These are phyloP conservation scores for Leucosporidium yakuticum DNA, from an alignment of 768 basidiomycete genomes.

Conservation along the genomic window DNA sequence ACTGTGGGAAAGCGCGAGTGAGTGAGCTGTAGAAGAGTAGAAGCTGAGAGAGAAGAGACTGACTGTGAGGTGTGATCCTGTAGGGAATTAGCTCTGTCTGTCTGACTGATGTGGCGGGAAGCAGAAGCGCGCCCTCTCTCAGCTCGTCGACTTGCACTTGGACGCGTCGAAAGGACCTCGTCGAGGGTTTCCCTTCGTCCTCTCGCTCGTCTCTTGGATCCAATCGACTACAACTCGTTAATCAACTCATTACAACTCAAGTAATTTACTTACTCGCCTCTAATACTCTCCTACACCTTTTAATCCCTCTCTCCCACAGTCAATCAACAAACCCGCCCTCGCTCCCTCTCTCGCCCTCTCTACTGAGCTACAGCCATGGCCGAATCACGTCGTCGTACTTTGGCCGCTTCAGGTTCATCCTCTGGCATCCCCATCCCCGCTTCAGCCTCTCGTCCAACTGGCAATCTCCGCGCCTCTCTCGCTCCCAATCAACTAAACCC, in stretches of 20 bases:
- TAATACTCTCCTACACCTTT: background rate
- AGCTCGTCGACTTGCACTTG: background rate
- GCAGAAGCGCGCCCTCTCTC: background rate
- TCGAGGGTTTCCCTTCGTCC: background rate
- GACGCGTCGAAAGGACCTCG: background rate
- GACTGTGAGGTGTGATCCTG: background rate
- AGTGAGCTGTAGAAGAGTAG: background rate
- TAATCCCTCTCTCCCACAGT: background rate
- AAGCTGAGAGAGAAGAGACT: background rate
- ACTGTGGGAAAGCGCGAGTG: background rate
- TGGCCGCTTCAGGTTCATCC: background rate
- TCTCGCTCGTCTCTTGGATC: background rate
- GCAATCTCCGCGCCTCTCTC: conserved; percentile 26
- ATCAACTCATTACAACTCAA: background rate
- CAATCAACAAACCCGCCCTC: conserved; percentile 7
- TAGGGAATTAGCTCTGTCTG: background rate
- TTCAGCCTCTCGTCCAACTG: conserved; percentile 25
- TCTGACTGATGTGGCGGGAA: too few relatives aligned
- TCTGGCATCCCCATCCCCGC: conserved; percentile 23
- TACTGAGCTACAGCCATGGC: conserved; percentile 13
- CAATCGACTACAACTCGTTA: background rate
- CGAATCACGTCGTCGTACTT: conserved; percentile 21
- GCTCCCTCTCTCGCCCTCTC: background rate
- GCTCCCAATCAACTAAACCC: conserved; percentile 1
- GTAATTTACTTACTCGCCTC: background rate